Base-by-base conservation (phyloP, 2,329 filamentous ascomycete species). In the Mycocentrospora acerina region DNA sequence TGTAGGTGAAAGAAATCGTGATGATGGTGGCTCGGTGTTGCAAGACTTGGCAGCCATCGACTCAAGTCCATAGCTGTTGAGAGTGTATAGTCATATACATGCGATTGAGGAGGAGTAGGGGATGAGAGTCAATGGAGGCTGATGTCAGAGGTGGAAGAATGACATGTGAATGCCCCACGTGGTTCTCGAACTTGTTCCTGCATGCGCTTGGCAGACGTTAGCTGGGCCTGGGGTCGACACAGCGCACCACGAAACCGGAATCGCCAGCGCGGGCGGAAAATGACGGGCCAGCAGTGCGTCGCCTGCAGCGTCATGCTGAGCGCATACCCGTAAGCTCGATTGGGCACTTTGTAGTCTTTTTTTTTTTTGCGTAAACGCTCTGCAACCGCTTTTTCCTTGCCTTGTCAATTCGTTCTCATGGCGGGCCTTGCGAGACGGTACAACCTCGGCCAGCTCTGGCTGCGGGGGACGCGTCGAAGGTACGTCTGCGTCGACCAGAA, bases 391-490 rank as follows among this genome's bases (percentile, higher is more conserved):
- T 29, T 48, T 38, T 34, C 49, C 43, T 42, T 10, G 5, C 17
- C 32, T 14, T 24, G 37, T 36, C 22, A 27, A 24, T 24, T 30
- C 24, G 31, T 27, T 19, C 34, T 24, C 32, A 65, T 65, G 62
- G 55, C 53, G 27, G 47, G 52, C 40, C 51, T 56, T 35, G 47
- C 45, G 39, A 53, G 47, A 32, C 40, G 55, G 35, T 49, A 43
- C 43, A 47, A 55, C 37, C 44, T 60, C 35, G 48, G 57, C 42
- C 57, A 53, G 43, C 38, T 53, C 3, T 55, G 55, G 61, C 54
- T 52, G 49, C 48, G 53, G 26, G 55, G 49, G 36, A 50, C 57
- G 51, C 59, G 55, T 46, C 52, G 57, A 40, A 53, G 44, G 62
- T 60, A 39, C 51, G 55, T 41, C 31, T 13, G 19, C 9, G 19